Percentiles rank a stretch among this genome's conserved stretches.
Conservation (phyloP, 768 basidiomycete species). For the Termitomyces sp. region DNA sequence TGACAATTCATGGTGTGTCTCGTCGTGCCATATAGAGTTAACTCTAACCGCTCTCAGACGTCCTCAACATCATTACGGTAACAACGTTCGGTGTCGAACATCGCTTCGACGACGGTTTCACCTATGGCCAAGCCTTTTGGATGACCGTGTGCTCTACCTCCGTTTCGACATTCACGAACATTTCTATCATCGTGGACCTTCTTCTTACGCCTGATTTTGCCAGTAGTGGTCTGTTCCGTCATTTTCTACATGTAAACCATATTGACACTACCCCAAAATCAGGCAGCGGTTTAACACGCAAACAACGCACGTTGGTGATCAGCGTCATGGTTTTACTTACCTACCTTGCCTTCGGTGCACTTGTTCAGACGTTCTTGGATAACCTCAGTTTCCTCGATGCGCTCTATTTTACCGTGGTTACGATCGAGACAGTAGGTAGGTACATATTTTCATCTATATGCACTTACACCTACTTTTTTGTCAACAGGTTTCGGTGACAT, state of each 20-base stretch:
- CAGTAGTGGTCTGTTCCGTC: slow-evolving; percentile 43
- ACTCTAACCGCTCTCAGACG: slow-evolving; percentile 36
- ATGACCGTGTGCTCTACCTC: slow-evolving; percentile 71
- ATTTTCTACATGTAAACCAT: not conserved
- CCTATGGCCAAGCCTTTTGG: slow-evolving; percentile 71
- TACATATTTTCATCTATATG: not conserved
- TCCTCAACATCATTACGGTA: slow-evolving; percentile 59
- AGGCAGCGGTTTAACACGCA: slow-evolving; percentile 79
- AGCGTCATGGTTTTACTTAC: slow-evolving; percentile 68
- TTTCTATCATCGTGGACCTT: slow-evolving; percentile 62
- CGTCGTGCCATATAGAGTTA: not conserved
- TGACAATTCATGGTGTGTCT: slow-evolving; percentile 64
- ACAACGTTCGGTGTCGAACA: slow-evolving; percentile 58
- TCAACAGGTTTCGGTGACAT: slow-evolving; percentile 72
- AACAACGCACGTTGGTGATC: slow-evolving; percentile 75
- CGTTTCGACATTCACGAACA: slow-evolving; percentile 57
- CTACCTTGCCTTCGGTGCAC: slow-evolving; percentile 70
- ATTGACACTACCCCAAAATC: not conserved
- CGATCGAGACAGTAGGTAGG: slow-evolving; percentile 63
- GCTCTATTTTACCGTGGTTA: slow-evolving; percentile 71
- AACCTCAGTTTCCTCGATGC: slow-evolving; percentile 61
- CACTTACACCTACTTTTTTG: not conserved
- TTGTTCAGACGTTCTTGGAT: slow-evolving; percentile 49
- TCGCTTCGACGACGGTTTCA: slow-evolving; percentile 59
- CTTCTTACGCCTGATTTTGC: slow-evolving; percentile 54